A percentile compares a stretch with the other conserved stretches of the same genome.
Conservation (phyloP, 257 asterid genomes). For the Forsythia viridissima region DNA sequence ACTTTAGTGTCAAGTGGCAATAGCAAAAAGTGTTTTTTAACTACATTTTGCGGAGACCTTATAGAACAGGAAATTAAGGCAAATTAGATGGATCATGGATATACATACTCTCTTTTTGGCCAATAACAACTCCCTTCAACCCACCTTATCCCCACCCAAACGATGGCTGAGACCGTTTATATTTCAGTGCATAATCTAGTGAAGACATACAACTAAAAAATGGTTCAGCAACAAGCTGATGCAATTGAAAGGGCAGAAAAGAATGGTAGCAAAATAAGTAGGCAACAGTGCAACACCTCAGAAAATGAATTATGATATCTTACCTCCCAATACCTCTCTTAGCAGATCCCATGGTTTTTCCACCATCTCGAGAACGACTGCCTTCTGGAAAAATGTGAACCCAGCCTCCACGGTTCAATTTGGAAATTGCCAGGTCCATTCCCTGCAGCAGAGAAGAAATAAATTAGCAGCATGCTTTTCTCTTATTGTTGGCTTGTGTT, state of each 20-base stretch:
- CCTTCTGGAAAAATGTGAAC: conserved; percentile 98
- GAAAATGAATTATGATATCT: not conserved
- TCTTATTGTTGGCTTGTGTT: not conserved
- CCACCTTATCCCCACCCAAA: not conserved
- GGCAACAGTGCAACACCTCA: not conserved
- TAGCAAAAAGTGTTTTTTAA: too few species aligned
- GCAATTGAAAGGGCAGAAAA: conserved; percentile 7
- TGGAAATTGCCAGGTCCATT: conserved; percentile 89
- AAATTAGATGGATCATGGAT: not conserved
- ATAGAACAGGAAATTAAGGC: too few species aligned
- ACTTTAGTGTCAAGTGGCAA: too few species aligned
- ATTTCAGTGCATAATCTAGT: conserved; percentile 5
- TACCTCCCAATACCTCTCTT: conserved; percentile 92
- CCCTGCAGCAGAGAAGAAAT: conserved; percentile 50
- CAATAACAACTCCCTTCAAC: not conserved
- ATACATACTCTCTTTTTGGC: not conserved
- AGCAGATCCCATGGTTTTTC: conserved; percentile 70
- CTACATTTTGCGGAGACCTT: too few species aligned
- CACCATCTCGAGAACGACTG: conserved; percentile 93
- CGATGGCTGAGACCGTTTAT: not conserved
- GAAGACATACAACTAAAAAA: conserved; percentile 14
- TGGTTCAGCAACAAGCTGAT: conserved; percentile 6
- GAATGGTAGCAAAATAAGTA: not conserved
- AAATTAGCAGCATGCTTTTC: conserved; percentile 16
- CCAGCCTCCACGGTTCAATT: conserved; percentile 89